These are phyloP conservation scores for Tulasnella sp. DNA, from an alignment of 768 basidiomycete genomes.

Conservation along the genomic window DNA sequence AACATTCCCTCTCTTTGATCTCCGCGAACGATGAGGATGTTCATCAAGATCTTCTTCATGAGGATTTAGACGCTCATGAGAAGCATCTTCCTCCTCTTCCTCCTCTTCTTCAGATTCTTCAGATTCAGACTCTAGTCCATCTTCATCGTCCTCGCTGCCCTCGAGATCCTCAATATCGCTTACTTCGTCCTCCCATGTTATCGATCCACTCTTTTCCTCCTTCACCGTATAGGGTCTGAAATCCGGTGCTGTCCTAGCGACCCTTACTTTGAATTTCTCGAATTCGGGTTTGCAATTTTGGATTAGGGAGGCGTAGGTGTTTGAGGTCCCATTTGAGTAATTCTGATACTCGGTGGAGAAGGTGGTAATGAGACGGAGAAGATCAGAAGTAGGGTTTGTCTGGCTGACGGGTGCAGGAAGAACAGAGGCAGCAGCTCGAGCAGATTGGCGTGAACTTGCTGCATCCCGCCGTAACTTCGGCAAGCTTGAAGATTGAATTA, in stretches of 20 bases:
- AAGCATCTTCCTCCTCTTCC: neutral
- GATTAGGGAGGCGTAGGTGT: slow-evolving; percentile 5
- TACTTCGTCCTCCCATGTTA: too few species aligned
- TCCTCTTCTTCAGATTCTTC: neutral
- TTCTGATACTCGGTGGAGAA: slow-evolving; percentile 7
- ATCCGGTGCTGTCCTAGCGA: slow-evolving; percentile 12
- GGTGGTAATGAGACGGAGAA: slow-evolving; percentile 9
- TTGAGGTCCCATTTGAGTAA: slow-evolving; percentile 6
- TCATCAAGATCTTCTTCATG: neutral
- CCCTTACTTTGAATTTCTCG: slow-evolving; percentile 1
- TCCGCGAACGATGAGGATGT: too few species aligned
- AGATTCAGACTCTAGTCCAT: neutral
- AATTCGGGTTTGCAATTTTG: slow-evolving; percentile 11
- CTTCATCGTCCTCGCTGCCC: neutral
- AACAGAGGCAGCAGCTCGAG: neutral
- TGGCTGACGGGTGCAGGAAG: slow-evolving; percentile 9
- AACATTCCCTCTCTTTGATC: too few species aligned
- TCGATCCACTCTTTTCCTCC: slow-evolving; percentile 8
- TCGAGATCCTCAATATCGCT: slow-evolving; percentile 12
- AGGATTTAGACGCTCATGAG: too few species aligned
- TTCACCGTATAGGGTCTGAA: slow-evolving; percentile 4
- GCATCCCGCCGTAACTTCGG: slow-evolving; percentile 16
- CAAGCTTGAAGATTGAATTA: neutral
- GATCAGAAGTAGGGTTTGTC: slow-evolving; percentile 11
- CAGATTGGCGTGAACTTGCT: neutral